A percentile compares a stretch with the other conserved stretches of the same genome.
These are phyloP conservation scores for Pseudohalonectria lignicola DNA, from an alignment of 2,329 filamentous ascomycete genomes.

Conservation along the genomic window DNA sequence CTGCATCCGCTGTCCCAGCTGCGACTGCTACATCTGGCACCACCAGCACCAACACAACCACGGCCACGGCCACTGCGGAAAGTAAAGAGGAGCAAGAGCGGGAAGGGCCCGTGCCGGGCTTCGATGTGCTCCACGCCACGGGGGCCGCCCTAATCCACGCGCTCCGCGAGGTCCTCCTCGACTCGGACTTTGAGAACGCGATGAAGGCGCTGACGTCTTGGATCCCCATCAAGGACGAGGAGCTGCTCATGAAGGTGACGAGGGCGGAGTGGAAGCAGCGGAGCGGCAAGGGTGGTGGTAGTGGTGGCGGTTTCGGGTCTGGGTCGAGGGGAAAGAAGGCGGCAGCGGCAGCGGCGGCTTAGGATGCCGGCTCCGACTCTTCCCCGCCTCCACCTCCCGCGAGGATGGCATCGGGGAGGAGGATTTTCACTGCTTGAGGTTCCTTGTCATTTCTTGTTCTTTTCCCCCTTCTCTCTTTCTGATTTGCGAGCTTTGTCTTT, in stretches of 20 bases:
- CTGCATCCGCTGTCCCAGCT: too few relatives aligned
- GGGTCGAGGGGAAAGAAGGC: too few relatives aligned
- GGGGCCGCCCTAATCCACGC: conserved; percentile 85
- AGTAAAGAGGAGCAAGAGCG: too few relatives aligned
- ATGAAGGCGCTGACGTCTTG: conserved; percentile 96
- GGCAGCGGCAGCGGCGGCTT: too few relatives aligned
- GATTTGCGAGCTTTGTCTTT: too few relatives aligned
- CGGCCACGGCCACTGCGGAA: conserved; percentile 5
- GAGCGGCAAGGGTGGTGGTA: conserved; percentile 34
- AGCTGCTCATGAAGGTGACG: conserved; percentile 83
- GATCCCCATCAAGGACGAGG: conserved; percentile 89
- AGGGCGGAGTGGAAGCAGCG: conserved; percentile 74
- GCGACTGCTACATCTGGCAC: neutral
- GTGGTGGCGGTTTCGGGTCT: too few relatives aligned
- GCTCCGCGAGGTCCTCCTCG: conserved; percentile 75
- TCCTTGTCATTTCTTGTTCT: too few relatives aligned
- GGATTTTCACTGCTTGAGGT: too few relatives aligned
- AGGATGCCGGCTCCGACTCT: conserved; percentile 7
- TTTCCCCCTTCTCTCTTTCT: too few relatives aligned
- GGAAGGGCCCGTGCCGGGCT: conserved; percentile 45
- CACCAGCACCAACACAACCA: neutral
- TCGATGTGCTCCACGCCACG: conserved; percentile 84
- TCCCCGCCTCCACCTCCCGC: neutral
- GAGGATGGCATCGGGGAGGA: too few relatives aligned
- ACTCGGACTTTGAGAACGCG: conserved; percentile 91